These are phyloP conservation scores for Salix purpurea DNA, from an alignment of 345 rosid genomes.

Conservation along the genomic window DNA sequence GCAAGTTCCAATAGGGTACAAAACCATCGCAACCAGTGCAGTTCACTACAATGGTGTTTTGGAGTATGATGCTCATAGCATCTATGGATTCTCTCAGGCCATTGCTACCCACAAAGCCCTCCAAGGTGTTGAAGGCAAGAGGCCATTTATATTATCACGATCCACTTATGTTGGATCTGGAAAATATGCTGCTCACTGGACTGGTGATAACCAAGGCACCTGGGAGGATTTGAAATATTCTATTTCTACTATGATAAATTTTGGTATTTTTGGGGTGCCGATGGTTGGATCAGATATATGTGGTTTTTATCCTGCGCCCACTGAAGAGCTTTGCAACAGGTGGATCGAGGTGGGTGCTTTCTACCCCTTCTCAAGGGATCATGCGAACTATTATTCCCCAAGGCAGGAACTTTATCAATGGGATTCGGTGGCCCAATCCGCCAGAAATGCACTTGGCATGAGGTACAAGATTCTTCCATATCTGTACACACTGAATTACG, in stretches of 20 bases:
- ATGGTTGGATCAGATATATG: conserved; percentile 98
- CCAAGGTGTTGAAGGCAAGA: conserved; percentile 66
- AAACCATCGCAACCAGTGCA: conserved; percentile 96
- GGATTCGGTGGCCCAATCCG: conserved; percentile 73
- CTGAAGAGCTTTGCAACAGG: conserved; percentile 93
- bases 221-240: conserved; percentile 90
- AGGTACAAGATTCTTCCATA: conserved; percentile 80
- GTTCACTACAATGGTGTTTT: conserved; percentile 80
- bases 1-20: conserved; percentile 69
- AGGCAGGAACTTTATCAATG: conserved; percentile 97
- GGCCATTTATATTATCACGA: conserved; percentile 81
- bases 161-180: conserved; percentile 94
- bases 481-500: conserved; percentile 78
- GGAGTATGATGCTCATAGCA: conserved; percentile 89
- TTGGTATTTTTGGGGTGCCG: conserved; percentile 88
- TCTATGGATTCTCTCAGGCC: conserved; percentile 85
- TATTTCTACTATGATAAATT: conserved; percentile 81
- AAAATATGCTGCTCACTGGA: conserved; percentile 91
- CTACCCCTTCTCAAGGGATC: conserved; percentile 95
- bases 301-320: conserved; percentile 87
- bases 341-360: conserved; percentile 97
- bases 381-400: conserved; percentile 85
- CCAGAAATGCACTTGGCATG: conserved; percentile 95
- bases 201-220: conserved; percentile 89
- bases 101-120: conserved; percentile 88